Evolutionary conservation across 805 yeast species (phyloP), one percentile per base, ranked within the genome.

Genomic region (Ogataea pilisensis): DNA sequence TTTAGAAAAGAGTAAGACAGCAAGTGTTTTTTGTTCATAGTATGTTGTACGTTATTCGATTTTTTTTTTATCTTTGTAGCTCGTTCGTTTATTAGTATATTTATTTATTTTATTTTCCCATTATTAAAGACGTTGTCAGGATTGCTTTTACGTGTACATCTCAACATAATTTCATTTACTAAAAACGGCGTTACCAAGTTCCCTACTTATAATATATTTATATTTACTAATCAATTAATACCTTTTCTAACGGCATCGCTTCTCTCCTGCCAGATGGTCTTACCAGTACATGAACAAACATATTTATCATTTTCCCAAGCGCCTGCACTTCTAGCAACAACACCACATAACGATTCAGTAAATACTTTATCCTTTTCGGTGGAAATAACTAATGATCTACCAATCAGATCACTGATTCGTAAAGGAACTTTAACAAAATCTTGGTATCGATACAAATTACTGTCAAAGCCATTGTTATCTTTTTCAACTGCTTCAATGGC

Each of bases 241-340:
- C 93, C 93, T 48, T 75, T 75, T 5, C 60, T 49, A 26, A 78
- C 60, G 1, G 95, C 95, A 55, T 88, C 96, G 37, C 69, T 63
- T 41, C 97, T 72, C 62, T 91, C 99, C 60, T 93, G 89, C 98
- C 99, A 91, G 20, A 91, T 78, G 0, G 96, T 86, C 70, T 89
- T 88, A 14, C 99, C 99, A 13, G 91, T 81, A 63, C 98, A 93
- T 26, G 91, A 82, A 64, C 99, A 91, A 2, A 91, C 95, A 44
- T 80, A 80, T 64, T 91, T 91, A 51, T 84, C 86, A 64, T 93
- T 93, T 58, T 91, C 95, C 97, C 98, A 93, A 20, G 80, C 85
- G 13, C 99, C 99, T 1, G 99, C 98, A 54, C 95, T 84, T 55
- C 98, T 75, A 1, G 98, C 98, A 57, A 93, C 78, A 19, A 91